These are phyloP conservation scores for Cardamine resedifolia DNA, from an alignment of 345 rosid genomes.

Conservation along the genomic window DNA sequence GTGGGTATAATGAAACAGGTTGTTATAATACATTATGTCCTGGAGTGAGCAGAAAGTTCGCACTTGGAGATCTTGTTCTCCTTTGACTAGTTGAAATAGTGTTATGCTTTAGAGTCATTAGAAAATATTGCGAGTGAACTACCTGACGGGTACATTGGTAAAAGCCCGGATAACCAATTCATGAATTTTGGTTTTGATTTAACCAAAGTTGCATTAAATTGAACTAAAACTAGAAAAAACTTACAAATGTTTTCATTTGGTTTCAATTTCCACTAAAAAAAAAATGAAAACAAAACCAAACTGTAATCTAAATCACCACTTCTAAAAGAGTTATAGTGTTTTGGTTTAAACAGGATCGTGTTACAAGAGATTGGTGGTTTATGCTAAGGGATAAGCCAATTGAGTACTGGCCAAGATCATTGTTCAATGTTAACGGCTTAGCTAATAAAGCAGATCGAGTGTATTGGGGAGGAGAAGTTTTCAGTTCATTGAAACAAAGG, in stretches of 20 bases:
- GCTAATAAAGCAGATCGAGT: not conserved
- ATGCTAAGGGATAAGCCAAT: not conserved
- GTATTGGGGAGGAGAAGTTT: conserved; percentile 30
- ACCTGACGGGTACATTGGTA: too few species aligned
- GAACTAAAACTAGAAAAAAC: too few species aligned
- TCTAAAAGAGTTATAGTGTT: not conserved
- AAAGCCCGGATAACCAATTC: too few species aligned
- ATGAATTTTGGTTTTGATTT: not conserved
- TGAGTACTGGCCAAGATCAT: conserved; percentile 34
- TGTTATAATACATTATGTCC: conserved; percentile 23
- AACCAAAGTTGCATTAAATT: not conserved
- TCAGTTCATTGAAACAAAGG: not conserved
- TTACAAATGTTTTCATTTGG: not conserved
- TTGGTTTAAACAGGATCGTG: not conserved
- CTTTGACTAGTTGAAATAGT: too few species aligned
- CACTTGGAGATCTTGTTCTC: conserved; percentile 5
- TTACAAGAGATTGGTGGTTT: conserved; percentile 30
- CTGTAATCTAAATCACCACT: not conserved
- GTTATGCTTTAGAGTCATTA: too few species aligned
- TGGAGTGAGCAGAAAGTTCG: conserved; percentile 19
- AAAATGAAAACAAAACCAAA: not conserved
- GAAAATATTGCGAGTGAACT: too few species aligned
- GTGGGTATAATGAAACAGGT: conserved; percentile 10
- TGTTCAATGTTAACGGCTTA: conserved; percentile 9
- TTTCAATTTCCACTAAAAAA: not conserved